A percentile compares a stretch with the other conserved stretches of the same genome.
Evolutionary conservation across 805 yeast genomes (phyloP).

Genomic region (Priceomyces haplophilus): DNA sequence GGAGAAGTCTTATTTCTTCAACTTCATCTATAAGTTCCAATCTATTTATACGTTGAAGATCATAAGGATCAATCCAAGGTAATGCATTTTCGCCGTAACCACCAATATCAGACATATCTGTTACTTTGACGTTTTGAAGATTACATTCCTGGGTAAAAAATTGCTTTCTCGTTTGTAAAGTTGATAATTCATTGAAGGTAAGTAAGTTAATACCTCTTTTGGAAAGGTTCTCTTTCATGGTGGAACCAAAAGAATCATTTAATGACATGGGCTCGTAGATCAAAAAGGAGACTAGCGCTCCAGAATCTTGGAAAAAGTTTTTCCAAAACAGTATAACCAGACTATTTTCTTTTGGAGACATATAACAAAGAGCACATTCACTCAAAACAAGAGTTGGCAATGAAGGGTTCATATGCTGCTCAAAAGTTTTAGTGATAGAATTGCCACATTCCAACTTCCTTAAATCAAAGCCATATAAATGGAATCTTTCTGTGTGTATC

Average conservation of each 20-base stretch:
- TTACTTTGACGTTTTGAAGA: conserved; percentile 33
- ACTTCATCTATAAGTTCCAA: conserved; percentile 72
- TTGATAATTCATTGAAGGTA: conserved; percentile 51
- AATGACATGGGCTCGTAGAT: conserved; percentile 73
- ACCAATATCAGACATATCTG: conserved; percentile 45
- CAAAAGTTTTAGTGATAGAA: conserved; percentile 5
- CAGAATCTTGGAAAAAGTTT: conserved; percentile 13
- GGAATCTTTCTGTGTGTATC: conserved; percentile 43
- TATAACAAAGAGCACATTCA: conserved; percentile 76
- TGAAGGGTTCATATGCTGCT: conserved; percentile 22
- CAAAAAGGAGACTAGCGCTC: conserved; percentile 27
- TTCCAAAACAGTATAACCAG: conserved; percentile 45
- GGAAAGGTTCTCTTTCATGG: conserved; percentile 62
- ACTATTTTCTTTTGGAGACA: conserved; percentile 49
- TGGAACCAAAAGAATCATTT: conserved; percentile 59
- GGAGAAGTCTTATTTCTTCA: conserved; percentile 63
- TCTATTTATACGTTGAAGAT: conserved; percentile 42
- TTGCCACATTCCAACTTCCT: conserved; percentile 25
- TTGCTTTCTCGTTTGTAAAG: conserved; percentile 25
- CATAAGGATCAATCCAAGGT: conserved; percentile 45
- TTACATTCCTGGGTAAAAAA: conserved; percentile 22
- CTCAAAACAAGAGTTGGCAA: conserved; percentile 62
- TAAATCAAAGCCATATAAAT: conserved; percentile 55
- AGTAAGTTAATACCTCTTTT: conserved; percentile 62
- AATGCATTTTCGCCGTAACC: conserved; percentile 26